Base-by-base conservation (phyloP, 116 monocot species). In the Posidonia oceanica region DNA sequence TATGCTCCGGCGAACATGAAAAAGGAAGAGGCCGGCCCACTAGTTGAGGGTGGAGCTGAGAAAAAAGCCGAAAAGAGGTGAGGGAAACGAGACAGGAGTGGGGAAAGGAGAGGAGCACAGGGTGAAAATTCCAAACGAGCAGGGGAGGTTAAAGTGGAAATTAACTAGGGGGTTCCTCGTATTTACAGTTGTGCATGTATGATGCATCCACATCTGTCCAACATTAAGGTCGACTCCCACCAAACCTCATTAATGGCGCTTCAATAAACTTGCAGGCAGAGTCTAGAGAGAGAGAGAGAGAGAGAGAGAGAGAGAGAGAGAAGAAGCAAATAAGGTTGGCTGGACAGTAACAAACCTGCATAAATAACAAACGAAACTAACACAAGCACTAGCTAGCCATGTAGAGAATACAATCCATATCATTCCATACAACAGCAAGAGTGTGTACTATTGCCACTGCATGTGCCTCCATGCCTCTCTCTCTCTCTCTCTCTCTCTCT, bases 221-320 rank as follows among this genome's bases (percentile, higher is more conserved):
- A 48, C 48, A n/a, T n/a, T n/a, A 12, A 48, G 12, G 8, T n/a
- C n/a, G n/a, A 48, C 48, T 48, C 48, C 76, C 81, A 87, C 83
- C 87, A 76, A 83, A 83, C 87, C 42, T 20, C 80, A 87, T 87
- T 83, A 68, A 87, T 79, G 77, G 66, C 71, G 20, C 80, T 80
- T 84, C 75, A 84, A 83, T 76, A 66, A 70, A 61, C 52, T 23
- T 68, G 71, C 75, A 71, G 80, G 20, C 15, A 62, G 21, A 58
- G n/a, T 7, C 16, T 18, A 40, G 58, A 58, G 70, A 57, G n/a
- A 21, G 37, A 58, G 8, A n/a, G 70, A 58, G 4, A 14, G 58
- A 58, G 16, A 18, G 57, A 58, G 57, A 70, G 39, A 29, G 42
- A 21, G 21, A 39, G 60, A 71, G 12, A 61, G 17, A 44, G 29